Evolutionary conservation across 768 basidiomycete genomes (phyloP).

Genomic region (Guyanaporus albipodus): DNA sequence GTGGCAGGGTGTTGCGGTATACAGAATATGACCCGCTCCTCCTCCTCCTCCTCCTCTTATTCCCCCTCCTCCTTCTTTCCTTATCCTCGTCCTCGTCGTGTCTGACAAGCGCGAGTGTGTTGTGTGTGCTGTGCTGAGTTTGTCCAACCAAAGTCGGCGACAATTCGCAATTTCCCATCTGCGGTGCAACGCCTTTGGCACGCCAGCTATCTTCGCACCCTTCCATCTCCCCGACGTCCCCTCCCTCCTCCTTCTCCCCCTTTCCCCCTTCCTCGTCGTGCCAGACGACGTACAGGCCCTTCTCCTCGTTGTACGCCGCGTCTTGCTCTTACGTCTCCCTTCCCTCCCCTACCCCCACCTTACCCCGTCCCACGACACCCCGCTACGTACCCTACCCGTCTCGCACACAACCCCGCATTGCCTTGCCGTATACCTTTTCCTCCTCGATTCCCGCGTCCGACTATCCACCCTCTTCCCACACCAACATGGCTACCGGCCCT

Average conservation of each 20-base stretch:
- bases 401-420: neutral
- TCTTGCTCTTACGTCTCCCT: too few species aligned
- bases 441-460: conserved; percentile 2
- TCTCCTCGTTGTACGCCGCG: too few species aligned
- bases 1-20: too few species aligned
- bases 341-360: neutral
- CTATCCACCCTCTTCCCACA: neutral
- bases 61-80: too few species aligned
- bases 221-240: conserved; percentile 7
- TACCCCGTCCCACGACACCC: too few species aligned
- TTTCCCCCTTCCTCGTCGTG: neutral
- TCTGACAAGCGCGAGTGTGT: too few species aligned
- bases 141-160: conserved; percentile 18
- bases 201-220: conserved; percentile 28
- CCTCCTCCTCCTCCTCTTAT: too few species aligned
- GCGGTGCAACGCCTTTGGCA: conserved; percentile 30
- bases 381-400: too few species aligned
- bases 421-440: neutral
- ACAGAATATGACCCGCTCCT: too few species aligned
- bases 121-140: conserved; percentile 35
- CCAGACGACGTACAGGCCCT: too few species aligned
- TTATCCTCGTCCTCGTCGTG: too few species aligned
- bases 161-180: conserved; percentile 34
- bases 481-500: conserved; percentile 20
- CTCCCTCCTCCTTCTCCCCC: neutral